A percentile compares a stretch with the other conserved stretches of the same genome.
Conservation (phyloP, 768 basidiomycete genomes). For the Nidularia pulvinata region DNA sequence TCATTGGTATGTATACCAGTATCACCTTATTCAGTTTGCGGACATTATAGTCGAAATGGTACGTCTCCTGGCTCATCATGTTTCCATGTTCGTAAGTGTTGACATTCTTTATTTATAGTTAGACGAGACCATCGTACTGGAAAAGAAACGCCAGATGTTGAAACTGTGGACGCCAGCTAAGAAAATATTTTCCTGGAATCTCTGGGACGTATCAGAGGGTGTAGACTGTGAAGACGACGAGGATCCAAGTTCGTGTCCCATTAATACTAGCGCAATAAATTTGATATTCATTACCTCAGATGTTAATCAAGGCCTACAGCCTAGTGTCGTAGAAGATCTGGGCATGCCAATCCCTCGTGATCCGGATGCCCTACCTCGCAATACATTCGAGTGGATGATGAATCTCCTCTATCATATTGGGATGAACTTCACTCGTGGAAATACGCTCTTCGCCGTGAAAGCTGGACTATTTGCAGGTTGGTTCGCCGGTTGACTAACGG, state of each 20-base stretch:
- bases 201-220: slow-evolving; percentile 44
- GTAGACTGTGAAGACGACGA: slow-evolving; percentile 60
- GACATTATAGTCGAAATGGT: slow-evolving; percentile 40
- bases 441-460: slow-evolving; percentile 70
- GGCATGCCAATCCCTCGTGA: slow-evolving; percentile 60
- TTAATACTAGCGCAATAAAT: neutral
- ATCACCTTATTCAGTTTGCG: slow-evolving; percentile 41
- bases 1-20: slow-evolving; percentile 74
- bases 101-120: slow-evolving; percentile 41
- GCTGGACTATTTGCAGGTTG: slow-evolving; percentile 63
- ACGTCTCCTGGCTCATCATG: slow-evolving; percentile 3
- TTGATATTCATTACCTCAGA: slow-evolving; percentile 18
- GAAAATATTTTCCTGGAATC: slow-evolving; percentile 36
- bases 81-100: neutral
- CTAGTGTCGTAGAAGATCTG: slow-evolving; percentile 42
- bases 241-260: slow-evolving; percentile 52
- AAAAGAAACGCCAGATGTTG: slow-evolving; percentile 37
- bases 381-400: slow-evolving; percentile 52
- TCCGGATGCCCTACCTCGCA: slow-evolving; percentile 72
- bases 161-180: slow-evolving; percentile 60
- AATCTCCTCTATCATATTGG: slow-evolving; percentile 38
- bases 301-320: slow-evolving; percentile 55
- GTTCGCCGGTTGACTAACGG: slow-evolving; percentile 1
- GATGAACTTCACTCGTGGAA: slow-evolving; percentile 49
- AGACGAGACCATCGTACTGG: slow-evolving; percentile 53